Evolutionary conservation across 78 protist species (phyloP).

Genomic region (Chrysochromulina parva): DNA sequence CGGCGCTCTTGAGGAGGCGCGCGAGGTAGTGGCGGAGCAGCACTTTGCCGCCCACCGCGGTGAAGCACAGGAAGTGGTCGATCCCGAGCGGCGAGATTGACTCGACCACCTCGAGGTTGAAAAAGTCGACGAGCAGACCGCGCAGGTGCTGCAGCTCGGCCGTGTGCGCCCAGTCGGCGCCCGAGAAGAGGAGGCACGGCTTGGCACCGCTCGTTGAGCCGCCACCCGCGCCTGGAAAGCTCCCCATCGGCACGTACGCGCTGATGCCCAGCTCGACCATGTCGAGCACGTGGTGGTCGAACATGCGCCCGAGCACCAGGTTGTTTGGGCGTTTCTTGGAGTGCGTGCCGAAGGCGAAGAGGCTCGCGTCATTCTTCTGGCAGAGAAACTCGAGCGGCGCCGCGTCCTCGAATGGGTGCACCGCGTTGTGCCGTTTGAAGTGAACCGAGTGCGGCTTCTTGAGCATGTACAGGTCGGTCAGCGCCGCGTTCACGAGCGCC

Average conservation of each 20-base stretch:
- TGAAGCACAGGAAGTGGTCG: conserved; percentile 73
- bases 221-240: neutral
- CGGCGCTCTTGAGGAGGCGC: conserved; percentile 59
- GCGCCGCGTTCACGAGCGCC: neutral
- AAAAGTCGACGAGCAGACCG: neutral
- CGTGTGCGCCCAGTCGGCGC: conserved; percentile 66
- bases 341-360: conserved; percentile 80
- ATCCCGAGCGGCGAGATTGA: conserved; percentile 55
- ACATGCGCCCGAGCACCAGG: conserved; percentile 83
- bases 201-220: conserved; percentile 60
- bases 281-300: conserved; percentile 79
- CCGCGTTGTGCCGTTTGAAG: conserved; percentile 32
- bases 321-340: conserved; percentile 85
- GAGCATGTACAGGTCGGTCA: conserved; percentile 26
- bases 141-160: neutral
- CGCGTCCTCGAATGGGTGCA: conserved; percentile 77
- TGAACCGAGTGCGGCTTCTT: conserved; percentile 12
- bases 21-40: conserved; percentile 60
- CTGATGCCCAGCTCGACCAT: conserved; percentile 86
- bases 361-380: conserved; percentile 60
- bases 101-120: neutral
- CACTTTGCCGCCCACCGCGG: conserved; percentile 49
- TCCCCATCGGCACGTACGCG: conserved; percentile 38
- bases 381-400: conserved; percentile 52
- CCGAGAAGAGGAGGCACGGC: conserved; percentile 80